These are phyloP conservation scores for Monosporozyma aerobia DNA, from an alignment of 805 yeast species.

Conservation along the genomic window DNA sequence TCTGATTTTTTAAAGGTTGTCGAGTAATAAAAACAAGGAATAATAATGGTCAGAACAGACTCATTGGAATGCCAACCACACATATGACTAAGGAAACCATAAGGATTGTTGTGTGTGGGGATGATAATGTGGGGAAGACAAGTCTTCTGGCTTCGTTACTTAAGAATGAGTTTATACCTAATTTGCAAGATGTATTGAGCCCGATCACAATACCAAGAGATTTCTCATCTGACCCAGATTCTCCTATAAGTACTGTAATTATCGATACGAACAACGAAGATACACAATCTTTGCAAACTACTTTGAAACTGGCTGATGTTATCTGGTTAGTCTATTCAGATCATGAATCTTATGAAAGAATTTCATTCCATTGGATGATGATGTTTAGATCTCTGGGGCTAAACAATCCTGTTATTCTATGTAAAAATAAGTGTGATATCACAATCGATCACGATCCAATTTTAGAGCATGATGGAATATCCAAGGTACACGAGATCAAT, in stretches of 20 bases:
- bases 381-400: constrained; percentile 87
- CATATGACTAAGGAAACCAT: constrained; percentile 43
- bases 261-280: constrained; percentile 76
- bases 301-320: constrained; percentile 77
- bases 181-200: constrained; percentile 70
- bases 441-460: constrained; percentile 6
- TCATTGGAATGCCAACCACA: not conserved
- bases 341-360: constrained; percentile 87
- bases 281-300: constrained; percentile 49
- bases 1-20: not conserved
- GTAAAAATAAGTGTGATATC: constrained; percentile 70
- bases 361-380: constrained; percentile 91
- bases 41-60: not conserved
- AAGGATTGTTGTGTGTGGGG: constrained; percentile 88
- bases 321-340: constrained; percentile 93
- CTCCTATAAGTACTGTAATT: constrained; percentile 54
- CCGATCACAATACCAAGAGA: constrained; percentile 77
- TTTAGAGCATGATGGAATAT: not conserved
- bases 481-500: constrained; percentile 5
- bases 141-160: constrained; percentile 70
- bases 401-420: constrained; percentile 83
- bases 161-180: constrained; percentile 72
- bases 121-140: constrained; percentile 82
- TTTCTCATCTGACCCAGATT: constrained; percentile 47
- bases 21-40: too few species aligned